Conservation (phyloP, 2,329 filamentous ascomycete species). For the Keithomyces neogunnii region DNA sequence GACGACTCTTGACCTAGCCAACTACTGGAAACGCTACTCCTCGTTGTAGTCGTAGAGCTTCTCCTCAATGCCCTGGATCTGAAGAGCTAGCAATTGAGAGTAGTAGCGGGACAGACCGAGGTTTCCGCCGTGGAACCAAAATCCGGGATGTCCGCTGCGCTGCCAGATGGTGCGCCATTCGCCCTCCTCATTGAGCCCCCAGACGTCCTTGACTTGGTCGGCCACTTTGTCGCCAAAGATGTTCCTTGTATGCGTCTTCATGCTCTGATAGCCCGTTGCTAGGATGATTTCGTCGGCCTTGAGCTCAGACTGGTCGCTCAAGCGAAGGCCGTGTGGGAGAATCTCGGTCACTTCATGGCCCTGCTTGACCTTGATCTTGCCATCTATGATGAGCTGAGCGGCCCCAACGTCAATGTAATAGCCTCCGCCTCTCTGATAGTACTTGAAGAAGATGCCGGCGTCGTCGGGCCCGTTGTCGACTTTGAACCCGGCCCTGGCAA, state of each 20-base stretch:
- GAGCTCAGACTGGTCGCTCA: conserved; percentile 47
- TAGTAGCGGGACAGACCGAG: conserved; percentile 53
- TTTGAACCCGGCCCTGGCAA: conserved; percentile 51
- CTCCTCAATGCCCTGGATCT: conserved; percentile 39
- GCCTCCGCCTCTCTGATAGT: conserved; percentile 56
- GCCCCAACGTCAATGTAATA: conserved; percentile 66
- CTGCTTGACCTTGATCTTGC: conserved; percentile 55
- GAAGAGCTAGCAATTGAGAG: conserved; percentile 44
- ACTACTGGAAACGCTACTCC: conserved; percentile 9
- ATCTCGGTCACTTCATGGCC: conserved; percentile 47
- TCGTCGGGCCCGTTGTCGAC: conserved; percentile 49
- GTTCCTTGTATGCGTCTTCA: conserved; percentile 52
- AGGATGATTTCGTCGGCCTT: conserved; percentile 56
- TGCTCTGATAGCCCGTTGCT: conserved; percentile 60
- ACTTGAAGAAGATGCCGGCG: conserved; percentile 52
- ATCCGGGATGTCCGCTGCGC: conserved; percentile 50
- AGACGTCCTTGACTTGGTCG: conserved; percentile 48
- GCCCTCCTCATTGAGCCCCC: conserved; percentile 51
- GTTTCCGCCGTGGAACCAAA: conserved; percentile 61
- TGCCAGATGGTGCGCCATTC: conserved; percentile 52
- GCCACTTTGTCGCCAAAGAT: conserved; percentile 56
- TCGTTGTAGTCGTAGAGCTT: conserved; percentile 26
- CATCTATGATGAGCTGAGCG: conserved; percentile 51
- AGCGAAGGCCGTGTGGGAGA: conserved; percentile 32
- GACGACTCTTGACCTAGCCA: no score